Percentiles rank a stretch among this genome's conserved stretches.
Evolutionary conservation across 768 basidiomycete species (phyloP).

Genomic region (Lanmaoa rubissima): DNA sequence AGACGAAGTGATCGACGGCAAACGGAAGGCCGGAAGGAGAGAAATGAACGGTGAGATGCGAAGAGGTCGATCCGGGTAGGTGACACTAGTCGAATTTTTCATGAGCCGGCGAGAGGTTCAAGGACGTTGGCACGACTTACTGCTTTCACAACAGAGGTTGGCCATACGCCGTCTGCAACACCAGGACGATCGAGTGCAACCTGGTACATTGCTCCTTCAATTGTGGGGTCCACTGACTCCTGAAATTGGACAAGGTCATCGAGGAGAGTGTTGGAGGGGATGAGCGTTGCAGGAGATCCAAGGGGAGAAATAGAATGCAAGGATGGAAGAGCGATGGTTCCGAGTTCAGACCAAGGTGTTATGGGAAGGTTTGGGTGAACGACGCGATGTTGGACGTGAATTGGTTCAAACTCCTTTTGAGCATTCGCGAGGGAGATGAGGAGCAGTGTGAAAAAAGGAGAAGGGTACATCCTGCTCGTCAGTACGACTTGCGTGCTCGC

Average conservation of each 20-base stretch:
- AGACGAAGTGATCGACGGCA: conserved; percentile 70
- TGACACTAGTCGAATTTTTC: conserved; percentile 54
- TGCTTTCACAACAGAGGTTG: conserved; percentile 37
- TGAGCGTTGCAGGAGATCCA: conserved; percentile 35
- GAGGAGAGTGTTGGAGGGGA: conserved; percentile 40
- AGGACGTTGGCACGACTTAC: conserved; percentile 56
- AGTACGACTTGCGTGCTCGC: not conserved
- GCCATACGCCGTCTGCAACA: conserved; percentile 35
- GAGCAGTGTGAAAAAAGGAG: conserved; percentile 10
- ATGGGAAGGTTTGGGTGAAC: conserved; percentile 32
- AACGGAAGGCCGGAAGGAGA: conserved; percentile 48
- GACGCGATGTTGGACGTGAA: conserved; percentile 30
- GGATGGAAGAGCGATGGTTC: conserved; percentile 25
- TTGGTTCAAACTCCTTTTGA: conserved; percentile 4
- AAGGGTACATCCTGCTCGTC: conserved; percentile 9
- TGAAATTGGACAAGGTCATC: conserved; percentile 49
- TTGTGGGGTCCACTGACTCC: conserved; percentile 36
- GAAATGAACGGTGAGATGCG: conserved; percentile 58
- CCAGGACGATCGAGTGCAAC: conserved; percentile 58
- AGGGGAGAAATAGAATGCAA: conserved; percentile 34
- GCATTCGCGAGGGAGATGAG: conserved; percentile 13
- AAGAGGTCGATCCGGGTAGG: conserved; percentile 50
- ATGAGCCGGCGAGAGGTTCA: conserved; percentile 14
- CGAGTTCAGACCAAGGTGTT: conserved; percentile 25
- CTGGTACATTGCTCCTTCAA: conserved; percentile 60